Percentiles rank a stretch among this genome's conserved stretches.
These are phyloP conservation scores for Populus hybrid DNA, from an alignment of 441 rosid genomes.

Conservation along the genomic window DNA sequence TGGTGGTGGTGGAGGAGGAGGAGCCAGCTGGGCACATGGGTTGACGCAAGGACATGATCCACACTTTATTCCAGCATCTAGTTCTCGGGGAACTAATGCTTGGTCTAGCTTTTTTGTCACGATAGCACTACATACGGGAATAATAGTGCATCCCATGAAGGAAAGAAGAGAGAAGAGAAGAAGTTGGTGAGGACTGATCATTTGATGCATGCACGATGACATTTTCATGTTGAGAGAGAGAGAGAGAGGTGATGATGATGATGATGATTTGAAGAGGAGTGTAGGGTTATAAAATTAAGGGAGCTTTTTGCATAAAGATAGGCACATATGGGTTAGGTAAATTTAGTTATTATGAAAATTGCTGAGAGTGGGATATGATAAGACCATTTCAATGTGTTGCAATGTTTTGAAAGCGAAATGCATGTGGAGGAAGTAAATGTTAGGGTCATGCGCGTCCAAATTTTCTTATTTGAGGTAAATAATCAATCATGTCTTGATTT, in stretches of 20 bases:
- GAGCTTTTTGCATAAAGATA: background rate
- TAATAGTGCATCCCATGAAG: slow-evolving; percentile 16
- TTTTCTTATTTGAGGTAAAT: background rate
- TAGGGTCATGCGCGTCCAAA: slow-evolving; percentile 14
- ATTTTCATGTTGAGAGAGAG: background rate
- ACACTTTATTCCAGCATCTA: slow-evolving; percentile 42
- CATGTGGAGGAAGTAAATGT: slow-evolving; percentile 42
- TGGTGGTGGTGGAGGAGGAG: slow-evolving; percentile 15
- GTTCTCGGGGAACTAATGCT: slow-evolving; percentile 27
- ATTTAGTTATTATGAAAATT: slow-evolving; percentile 8
- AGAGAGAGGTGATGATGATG: background rate
- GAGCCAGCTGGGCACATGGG: slow-evolving; percentile 47
- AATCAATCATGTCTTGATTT: background rate
- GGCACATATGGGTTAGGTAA: background rate
- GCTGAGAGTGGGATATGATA: background rate
- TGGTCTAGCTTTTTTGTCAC: slow-evolving; percentile 23
- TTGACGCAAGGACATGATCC: slow-evolving; percentile 54
- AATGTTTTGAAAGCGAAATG: slow-evolving; percentile 29
- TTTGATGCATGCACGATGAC: background rate
- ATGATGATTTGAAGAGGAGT: background rate
- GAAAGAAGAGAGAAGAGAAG: slow-evolving; percentile 16
- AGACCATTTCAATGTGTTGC: slow-evolving; percentile 17
- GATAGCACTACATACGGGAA: slow-evolving; percentile 14
- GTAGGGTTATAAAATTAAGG: background rate
- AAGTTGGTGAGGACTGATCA: background rate